phyloP scores from a whole-genome alignment of 805 yeast species.

The Sugiyamaella americana region DNA sequence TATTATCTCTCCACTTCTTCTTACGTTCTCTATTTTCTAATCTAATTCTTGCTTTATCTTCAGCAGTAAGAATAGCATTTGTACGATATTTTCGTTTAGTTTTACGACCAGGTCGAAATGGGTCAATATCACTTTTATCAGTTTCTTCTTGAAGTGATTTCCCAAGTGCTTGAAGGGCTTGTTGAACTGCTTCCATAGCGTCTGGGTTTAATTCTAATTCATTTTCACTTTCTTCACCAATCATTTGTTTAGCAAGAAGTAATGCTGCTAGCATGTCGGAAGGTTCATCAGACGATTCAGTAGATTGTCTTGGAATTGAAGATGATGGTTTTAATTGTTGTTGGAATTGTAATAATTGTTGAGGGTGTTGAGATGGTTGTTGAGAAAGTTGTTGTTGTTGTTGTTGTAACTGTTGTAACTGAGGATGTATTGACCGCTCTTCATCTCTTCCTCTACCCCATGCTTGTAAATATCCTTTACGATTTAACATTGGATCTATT shows the following conservation, averaged over 20 bases:
- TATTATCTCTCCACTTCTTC: slow-evolving; percentile 77
- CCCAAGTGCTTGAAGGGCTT: slow-evolving; percentile 22
- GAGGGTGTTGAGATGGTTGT: slow-evolving; percentile 1
- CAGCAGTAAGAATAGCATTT: slow-evolving; percentile 22
- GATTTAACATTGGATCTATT: slow-evolving; percentile 22
- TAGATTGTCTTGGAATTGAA: neutral
- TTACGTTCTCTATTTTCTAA: slow-evolving; percentile 70
- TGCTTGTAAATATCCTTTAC: slow-evolving; percentile 13
- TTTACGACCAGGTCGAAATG: neutral
- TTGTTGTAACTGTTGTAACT: neutral
- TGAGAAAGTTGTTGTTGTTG: slow-evolving; percentile 6
- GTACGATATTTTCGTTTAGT: neutral
- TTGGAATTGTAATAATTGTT: slow-evolving; percentile 1
- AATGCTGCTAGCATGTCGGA: slow-evolving; percentile 30
- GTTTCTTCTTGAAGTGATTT: slow-evolving; percentile 9
- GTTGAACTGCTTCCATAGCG: slow-evolving; percentile 24
- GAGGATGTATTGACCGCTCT: neutral
- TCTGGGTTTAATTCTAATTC: slow-evolving; percentile 14
- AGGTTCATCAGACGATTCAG: slow-evolving; percentile 4
- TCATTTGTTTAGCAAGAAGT: slow-evolving; percentile 31
- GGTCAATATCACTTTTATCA: neutral
- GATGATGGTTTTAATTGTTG: neutral
- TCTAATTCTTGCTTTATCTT: slow-evolving; percentile 50
- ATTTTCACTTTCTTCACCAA: slow-evolving; percentile 18
- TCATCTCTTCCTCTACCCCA: slow-evolving; percentile 4